phyloP scores from a whole-genome alignment of 345 rosid species.

The Eucalyptus albens region DNA sequence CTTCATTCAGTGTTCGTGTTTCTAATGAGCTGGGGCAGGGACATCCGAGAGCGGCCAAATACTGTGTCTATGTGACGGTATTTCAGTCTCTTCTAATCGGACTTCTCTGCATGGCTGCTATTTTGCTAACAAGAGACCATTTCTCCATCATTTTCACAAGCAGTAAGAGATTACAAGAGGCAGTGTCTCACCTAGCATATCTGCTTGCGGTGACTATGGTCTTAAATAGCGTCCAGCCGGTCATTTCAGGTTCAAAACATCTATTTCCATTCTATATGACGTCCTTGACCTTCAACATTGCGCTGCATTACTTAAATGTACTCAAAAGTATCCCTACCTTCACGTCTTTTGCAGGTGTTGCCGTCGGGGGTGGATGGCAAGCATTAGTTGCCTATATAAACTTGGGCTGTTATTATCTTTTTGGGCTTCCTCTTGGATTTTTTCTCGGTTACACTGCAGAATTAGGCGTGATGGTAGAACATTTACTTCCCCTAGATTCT shows the following conservation, averaged over 20 bases:
- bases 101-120: slow-evolving; percentile 38
- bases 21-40: slow-evolving; percentile 78
- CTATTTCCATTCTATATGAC: neutral
- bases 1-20: slow-evolving; percentile 47
- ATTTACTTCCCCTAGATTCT: neutral
- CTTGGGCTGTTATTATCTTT: slow-evolving; percentile 54
- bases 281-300: neutral
- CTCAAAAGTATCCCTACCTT: neutral
- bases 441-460: slow-evolving; percentile 56
- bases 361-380: slow-evolving; percentile 91
- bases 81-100: slow-evolving; percentile 52
- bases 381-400: slow-evolving; percentile 70
- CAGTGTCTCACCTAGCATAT: slow-evolving; percentile 47
- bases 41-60: slow-evolving; percentile 68
- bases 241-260: slow-evolving; percentile 40
- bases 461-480: slow-evolving; percentile 47
- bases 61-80: slow-evolving; percentile 44
- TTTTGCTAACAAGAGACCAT: slow-evolving; percentile 37
- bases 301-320: neutral
- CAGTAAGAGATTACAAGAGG: slow-evolving; percentile 31
- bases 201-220: slow-evolving; percentile 76
- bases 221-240: slow-evolving; percentile 81
- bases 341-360: slow-evolving; percentile 41
- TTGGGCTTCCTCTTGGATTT: slow-evolving; percentile 71
- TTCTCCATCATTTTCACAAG: slow-evolving; percentile 53